Conservation (phyloP, 306 rosid species). For the Acacia melanoxylon region DNA sequence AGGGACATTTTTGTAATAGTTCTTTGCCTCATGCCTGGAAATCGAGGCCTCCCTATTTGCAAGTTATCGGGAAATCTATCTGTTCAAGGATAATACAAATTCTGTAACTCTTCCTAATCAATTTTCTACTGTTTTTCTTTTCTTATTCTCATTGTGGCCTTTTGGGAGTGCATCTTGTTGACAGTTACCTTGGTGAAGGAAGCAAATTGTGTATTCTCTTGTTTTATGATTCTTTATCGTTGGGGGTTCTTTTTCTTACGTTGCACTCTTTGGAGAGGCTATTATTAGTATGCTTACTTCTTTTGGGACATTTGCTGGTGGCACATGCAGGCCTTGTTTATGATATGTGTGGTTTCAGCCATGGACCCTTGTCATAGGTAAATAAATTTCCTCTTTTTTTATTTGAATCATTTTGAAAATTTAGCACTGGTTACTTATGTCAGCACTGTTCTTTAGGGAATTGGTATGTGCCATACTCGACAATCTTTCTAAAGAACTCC, state of each 20-base stretch:
- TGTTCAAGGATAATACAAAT: neutral
- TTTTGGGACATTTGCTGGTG: conserved; percentile 22
- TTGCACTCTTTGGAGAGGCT: neutral
- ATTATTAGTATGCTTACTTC: neutral
- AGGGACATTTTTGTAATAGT: neutral
- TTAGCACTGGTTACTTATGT: conserved; percentile 25
- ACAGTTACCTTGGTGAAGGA: conserved; percentile 5
- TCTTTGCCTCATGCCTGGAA: neutral
- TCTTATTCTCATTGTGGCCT: neutral
- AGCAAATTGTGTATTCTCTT: conserved; percentile 17
- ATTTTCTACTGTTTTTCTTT: neutral
- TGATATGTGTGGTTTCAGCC: conserved; percentile 85
- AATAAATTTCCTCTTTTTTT: conserved; percentile 1
- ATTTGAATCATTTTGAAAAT: conserved; percentile 5
- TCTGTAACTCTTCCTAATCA: neutral
- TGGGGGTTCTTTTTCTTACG: conserved; percentile 8
- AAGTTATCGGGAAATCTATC: neutral
- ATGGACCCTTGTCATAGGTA: conserved; percentile 89
- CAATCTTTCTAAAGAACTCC: conserved; percentile 76
- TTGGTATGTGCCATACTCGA: conserved; percentile 59
- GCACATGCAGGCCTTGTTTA: conserved; percentile 79
- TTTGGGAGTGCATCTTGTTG: neutral
- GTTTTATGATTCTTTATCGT: neutral
- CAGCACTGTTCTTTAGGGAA: conserved; percentile 51
- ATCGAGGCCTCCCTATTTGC: neutral